Evolutionary conservation across 139 green algal genomes (phyloP).

Genomic region (Asterochloris sp.): DNA sequence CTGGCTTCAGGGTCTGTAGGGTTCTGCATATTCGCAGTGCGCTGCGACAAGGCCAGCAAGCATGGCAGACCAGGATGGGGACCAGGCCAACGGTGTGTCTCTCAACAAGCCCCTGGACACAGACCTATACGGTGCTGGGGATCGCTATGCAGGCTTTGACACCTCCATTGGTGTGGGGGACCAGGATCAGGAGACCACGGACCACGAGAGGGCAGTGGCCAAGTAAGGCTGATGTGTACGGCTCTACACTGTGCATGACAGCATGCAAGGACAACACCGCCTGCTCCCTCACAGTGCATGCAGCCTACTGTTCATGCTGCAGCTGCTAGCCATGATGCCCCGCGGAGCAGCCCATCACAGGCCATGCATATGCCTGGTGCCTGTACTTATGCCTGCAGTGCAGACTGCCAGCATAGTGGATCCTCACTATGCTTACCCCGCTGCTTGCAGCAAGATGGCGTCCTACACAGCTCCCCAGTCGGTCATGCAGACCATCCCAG

Average conservation of each 20-base stretch:
- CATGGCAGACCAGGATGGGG: constrained; percentile 4
- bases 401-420: too few species aligned
- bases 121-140: constrained; percentile 34
- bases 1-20: too few species aligned
- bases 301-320: too few species aligned
- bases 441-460: constrained; percentile 60
- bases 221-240: constrained; percentile 15
- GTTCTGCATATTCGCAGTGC: not conserved
- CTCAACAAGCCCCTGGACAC: constrained; percentile 20
- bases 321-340: too few species aligned
- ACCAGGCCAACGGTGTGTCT: constrained; percentile 24
- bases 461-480: constrained; percentile 75
- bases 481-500: constrained; percentile 58
- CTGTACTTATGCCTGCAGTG: not conserved
- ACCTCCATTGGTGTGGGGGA: constrained; percentile 24
- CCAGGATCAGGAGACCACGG: constrained; percentile 54
- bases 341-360: not conserved
- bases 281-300: constrained; percentile 2
- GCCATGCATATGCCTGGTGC: not conserved
- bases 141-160: constrained; percentile 25
- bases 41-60: not conserved
- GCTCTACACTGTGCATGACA: not conserved
- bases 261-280: not conserved
- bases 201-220: constrained; percentile 39
- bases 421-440: not conserved